Evolutionary conservation across 495 filamentous ascomycete genomes (phyloP), one percentile per base, ranked within the genome.

Genomic region (Trichoderma reesei): DNA sequence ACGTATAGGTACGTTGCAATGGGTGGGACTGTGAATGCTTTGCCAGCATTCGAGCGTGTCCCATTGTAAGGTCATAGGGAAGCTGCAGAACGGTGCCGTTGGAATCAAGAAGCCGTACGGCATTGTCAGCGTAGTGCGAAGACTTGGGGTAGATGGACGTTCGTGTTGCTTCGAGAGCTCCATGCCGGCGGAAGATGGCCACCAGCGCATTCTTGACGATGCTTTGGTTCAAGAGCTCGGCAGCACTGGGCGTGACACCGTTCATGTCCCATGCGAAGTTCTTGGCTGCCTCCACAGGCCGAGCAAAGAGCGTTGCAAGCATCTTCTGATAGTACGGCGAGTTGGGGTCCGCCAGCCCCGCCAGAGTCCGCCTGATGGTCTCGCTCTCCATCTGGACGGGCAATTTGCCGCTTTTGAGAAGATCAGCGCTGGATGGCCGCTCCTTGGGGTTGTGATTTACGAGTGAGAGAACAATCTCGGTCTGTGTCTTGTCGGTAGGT

Each of bases 311-410:
- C 0, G 89, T 86, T 2, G 85, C 85, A 68, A 97, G 85, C 72
- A 96, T 90, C 69, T 96, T 91, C 65, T 89, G 83, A 72, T 95
- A 94, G 69, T 96, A 92, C 0, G 91, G 91, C 8, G 93, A 97
- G 62, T 78, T 87, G 18, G 88, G 85, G 68, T 96, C 89, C 0
- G 88, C 87, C 20, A 98, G 72, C 60, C 88, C 88, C 64, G 89
- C 86, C 41, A 97, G 83, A 2, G 90, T 89, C 61, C 89, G 82
- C 61, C 90, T 81, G 64, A 96, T 90, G 1, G 89, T 90, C 72
- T 96, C 92, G 69, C 94, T 91, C 75, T 98, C 91, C 71, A 95
- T 89, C 69, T 92, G 89, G 4, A 96, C 79, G 16, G 94, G 94
- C 20, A 98, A 82, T 68, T 91, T 90, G 13, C 91, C 92, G 70